Evolutionary conservation across 306 rosid genomes (phyloP).

Genomic region (Notholithocarpus densiflorus): DNA sequence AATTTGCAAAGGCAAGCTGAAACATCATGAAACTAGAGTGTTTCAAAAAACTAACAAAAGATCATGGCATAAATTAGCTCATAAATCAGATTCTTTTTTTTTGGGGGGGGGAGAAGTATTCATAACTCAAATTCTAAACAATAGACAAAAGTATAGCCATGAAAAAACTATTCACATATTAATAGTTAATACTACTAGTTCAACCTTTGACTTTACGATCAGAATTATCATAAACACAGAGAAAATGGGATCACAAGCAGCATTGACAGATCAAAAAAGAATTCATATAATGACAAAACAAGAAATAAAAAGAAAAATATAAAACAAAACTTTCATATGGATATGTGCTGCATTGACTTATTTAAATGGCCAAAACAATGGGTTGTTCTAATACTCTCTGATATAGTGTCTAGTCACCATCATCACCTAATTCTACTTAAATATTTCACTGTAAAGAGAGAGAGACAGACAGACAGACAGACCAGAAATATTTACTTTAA

Average conservation of each 20-base stretch:
- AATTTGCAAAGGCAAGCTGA: slow-evolving; percentile 97
- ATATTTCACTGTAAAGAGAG: neutral
- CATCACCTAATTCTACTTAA: neutral
- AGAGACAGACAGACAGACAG: neutral
- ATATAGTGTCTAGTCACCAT: neutral
- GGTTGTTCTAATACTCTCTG: neutral
- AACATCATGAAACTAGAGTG: slow-evolving; percentile 29
- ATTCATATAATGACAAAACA: neutral
- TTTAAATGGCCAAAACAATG: neutral
- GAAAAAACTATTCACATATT: neutral
- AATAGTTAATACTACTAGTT: neutral
- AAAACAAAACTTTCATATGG: neutral
- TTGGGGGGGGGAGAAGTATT: neutral
- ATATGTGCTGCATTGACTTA: neutral
- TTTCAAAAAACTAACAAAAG: slow-evolving; percentile 14
- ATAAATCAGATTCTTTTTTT: neutral
- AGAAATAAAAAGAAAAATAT: neutral
- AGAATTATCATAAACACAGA: neutral
- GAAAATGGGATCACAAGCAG: neutral
- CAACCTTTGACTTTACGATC: neutral
- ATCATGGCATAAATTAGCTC: slow-evolving; percentile 6
- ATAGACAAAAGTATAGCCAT: neutral
- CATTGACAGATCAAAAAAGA: neutral
- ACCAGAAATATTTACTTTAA: slow-evolving; percentile 1
- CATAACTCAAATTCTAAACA: neutral